Evolutionary conservation across 345 rosid genomes (phyloP).

Genomic region (Clarkia xantiana): DNA sequence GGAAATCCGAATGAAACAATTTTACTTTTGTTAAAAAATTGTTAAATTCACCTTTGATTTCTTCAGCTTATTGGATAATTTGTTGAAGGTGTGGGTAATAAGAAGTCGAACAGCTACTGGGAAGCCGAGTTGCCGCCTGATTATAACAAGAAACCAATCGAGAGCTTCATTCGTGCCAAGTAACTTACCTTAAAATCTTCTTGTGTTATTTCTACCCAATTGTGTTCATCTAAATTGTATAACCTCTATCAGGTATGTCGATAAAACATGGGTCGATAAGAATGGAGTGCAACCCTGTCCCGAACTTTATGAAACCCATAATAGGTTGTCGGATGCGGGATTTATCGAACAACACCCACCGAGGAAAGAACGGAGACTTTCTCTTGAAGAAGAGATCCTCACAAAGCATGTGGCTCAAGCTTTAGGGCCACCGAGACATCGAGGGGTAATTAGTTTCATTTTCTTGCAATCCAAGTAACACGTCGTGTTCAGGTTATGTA

Average conservation of each 20-base stretch:
- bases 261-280: conserved; percentile 29
- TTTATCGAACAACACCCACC: conserved; percentile 13
- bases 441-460: conserved; percentile 26
- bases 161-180: conserved; percentile 39
- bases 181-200: conserved; percentile 6
- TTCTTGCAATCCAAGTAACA: neutral
- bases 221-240: neutral
- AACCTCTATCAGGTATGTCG: conserved; percentile 24
- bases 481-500: no score
- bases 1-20: no score
- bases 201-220: neutral
- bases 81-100: conserved; percentile 36
- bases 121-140: conserved; percentile 40
- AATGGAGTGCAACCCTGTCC: conserved; percentile 20
- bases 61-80: neutral
- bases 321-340: conserved; percentile 13
- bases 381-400: conserved; percentile 58
- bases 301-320: conserved; percentile 10
- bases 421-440: conserved; percentile 25
- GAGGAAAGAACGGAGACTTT: conserved; percentile 31
- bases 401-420: conserved; percentile 16
- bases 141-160: conserved; percentile 25
- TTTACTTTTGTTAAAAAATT: no score
- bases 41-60: no score
- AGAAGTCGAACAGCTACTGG: conserved; percentile 38